phyloP scores from a whole-genome alignment of 495 filamentous ascomycete genomes.

The Aspergillus cavernicola region DNA sequence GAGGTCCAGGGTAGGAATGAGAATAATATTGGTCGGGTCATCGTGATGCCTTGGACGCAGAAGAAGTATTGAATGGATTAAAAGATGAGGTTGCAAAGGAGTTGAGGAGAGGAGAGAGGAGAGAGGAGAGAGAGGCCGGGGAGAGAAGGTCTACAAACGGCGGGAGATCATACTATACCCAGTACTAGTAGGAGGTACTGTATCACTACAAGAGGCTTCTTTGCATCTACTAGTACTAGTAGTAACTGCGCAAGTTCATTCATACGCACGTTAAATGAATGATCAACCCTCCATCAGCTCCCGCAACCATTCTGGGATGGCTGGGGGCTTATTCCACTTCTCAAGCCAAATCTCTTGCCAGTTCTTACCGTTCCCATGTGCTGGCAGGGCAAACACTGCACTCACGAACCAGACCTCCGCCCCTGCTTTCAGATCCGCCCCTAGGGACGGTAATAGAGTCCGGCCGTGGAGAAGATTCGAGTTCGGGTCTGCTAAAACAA shows the following conservation, averaged over 20 bases:
- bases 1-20: no score
- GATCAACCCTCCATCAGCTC: conserved; percentile 34
- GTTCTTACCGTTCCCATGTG: conserved; percentile 17
- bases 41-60: no score
- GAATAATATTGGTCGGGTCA: no score
- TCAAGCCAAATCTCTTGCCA: conserved; percentile 20
- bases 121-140: no score
- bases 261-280: background rate
- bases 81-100: no score
- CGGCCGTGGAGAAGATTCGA: conserved; percentile 68
- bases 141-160: no score
- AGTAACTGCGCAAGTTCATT: background rate
- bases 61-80: no score
- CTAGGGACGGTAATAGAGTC: conserved; percentile 64
- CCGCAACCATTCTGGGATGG: conserved; percentile 52
- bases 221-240: no score
- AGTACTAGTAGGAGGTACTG: no score
- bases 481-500: conserved; percentile 74
- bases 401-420: conserved; percentile 45
- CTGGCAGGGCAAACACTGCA: conserved; percentile 48
- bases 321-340: conserved; percentile 50
- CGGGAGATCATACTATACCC: no score
- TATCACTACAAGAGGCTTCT: no score
- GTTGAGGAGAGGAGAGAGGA: no score
- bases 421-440: conserved; percentile 31